Conservation (phyloP, 75 land plant species). For the Picea sitchensis region DNA sequence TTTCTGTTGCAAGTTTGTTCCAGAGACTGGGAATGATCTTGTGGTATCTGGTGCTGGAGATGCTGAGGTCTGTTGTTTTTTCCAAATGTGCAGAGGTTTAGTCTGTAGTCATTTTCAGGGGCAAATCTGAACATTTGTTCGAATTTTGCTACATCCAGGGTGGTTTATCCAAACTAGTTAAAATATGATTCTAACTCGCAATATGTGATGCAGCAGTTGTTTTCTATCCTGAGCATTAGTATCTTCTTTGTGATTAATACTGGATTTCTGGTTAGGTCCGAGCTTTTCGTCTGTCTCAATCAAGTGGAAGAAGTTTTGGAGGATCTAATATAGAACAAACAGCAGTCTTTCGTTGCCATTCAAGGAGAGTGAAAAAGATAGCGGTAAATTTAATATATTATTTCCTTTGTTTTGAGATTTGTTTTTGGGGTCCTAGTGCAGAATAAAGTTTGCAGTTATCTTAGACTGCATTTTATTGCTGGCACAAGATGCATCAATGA, state of each 20-base stretch:
- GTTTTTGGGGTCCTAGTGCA: neutral
- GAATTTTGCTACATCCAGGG: neutral
- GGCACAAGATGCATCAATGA: neutral
- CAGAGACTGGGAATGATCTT: conserved; percentile 91
- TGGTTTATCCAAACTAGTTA: neutral
- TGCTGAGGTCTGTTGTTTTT: conserved; percentile 60
- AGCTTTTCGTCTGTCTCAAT: conserved; percentile 69
- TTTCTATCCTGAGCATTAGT: neutral
- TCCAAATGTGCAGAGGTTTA: neutral
- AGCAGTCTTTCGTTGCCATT: conserved; percentile 87
- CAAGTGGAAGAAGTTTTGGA: conserved; percentile 32
- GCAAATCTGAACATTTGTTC: neutral
- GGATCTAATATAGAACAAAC: conserved; percentile 43
- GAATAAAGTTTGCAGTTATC: neutral
- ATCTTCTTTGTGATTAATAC: neutral
- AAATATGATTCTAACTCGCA: neutral
- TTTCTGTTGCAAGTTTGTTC: conserved; percentile 92
- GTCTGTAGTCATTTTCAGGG: neutral
- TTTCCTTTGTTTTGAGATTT: neutral
- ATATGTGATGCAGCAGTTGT: too few relatives aligned
- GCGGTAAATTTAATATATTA: conserved; percentile 55
- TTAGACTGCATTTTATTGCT: neutral
- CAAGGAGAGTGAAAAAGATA: conserved; percentile 89
- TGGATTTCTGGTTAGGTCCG: conserved; percentile 63
- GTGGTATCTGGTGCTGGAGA: conserved; percentile 96